phyloP scores from a whole-genome alignment of 768 basidiomycete genomes.

The Hygrocybe coccinea region DNA sequence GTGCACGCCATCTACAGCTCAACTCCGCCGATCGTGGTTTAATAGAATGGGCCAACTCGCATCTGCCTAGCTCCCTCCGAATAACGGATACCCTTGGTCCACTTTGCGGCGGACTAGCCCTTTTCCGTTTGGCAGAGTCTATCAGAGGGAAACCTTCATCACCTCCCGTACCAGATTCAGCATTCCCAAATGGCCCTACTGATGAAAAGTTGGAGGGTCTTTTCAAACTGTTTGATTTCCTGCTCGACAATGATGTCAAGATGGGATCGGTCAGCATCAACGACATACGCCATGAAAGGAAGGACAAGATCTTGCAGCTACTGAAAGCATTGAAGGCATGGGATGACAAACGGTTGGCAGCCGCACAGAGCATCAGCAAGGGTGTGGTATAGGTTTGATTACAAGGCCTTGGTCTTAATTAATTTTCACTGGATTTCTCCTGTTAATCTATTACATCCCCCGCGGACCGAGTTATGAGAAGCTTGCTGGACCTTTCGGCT shows the following conservation, averaged over 20 bases:
- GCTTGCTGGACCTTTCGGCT: no score
- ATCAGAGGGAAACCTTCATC: constrained; percentile 61
- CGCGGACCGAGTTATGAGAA: no score
- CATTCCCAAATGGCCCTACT: constrained; percentile 61
- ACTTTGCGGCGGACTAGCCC: constrained; percentile 64
- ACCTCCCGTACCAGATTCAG: constrained; percentile 72
- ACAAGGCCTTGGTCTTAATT: neutral
- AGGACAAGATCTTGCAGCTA: constrained; percentile 76
- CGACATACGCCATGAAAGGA: constrained; percentile 78
- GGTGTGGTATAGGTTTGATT: neutral
- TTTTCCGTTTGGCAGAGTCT: constrained; percentile 82
- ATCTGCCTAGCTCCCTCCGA: constrained; percentile 61
- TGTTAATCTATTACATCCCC: neutral
- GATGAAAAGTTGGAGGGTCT: constrained; percentile 85
- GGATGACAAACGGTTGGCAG: constrained; percentile 68
- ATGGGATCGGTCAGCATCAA: constrained; percentile 93
- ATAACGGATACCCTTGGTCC: constrained; percentile 44
- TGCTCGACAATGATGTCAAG: constrained; percentile 87
- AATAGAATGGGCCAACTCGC: constrained; percentile 85
- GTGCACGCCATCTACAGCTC: constrained; percentile 1
- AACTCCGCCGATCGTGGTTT: constrained; percentile 45
- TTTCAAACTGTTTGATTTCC: constrained; percentile 86
- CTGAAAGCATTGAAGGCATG: constrained; percentile 70
- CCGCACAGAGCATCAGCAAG: constrained; percentile 31
- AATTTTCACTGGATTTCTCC: neutral